Evolutionary conservation across 768 basidiomycete species (phyloP).

Genomic region (Scleroderma bovista): DNA sequence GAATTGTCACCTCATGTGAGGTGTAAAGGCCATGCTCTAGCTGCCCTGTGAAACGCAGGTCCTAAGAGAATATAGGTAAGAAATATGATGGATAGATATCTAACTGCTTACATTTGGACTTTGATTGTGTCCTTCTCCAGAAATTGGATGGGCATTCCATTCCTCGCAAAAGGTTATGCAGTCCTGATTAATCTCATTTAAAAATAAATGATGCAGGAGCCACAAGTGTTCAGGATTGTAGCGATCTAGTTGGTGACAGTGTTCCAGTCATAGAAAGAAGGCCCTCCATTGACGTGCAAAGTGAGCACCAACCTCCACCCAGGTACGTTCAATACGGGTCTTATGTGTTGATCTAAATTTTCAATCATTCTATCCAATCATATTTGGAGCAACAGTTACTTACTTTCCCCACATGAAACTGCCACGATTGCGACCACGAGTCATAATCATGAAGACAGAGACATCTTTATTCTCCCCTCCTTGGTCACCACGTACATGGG

Average conservation of each 20-base stretch:
- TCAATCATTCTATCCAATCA: neutral
- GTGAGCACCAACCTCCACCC: constrained; percentile 21
- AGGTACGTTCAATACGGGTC: constrained; percentile 20
- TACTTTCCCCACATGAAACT: constrained; percentile 25
- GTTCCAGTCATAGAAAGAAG: constrained; percentile 19
- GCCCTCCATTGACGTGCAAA: constrained; percentile 20
- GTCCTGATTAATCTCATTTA: neutral
- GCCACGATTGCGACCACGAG: constrained; percentile 23
- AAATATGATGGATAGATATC: too few relatives aligned
- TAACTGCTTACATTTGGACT: too few relatives aligned
- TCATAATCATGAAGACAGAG: constrained; percentile 31
- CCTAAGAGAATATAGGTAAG: too few relatives aligned
- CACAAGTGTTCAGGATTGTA: neutral
- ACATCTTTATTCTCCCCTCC: constrained; percentile 33
- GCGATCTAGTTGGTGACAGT: neutral
- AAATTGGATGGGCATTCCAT: too few relatives aligned
- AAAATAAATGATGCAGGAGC: neutral
- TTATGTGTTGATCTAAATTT: constrained; percentile 19
- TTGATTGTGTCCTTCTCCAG: too few relatives aligned
- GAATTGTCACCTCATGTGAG: too few relatives aligned
- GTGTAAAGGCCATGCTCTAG: too few relatives aligned
- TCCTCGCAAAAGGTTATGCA: neutral
- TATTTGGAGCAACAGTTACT: constrained; percentile 1
- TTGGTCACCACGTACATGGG: constrained; percentile 28
- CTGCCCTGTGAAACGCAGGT: too few relatives aligned